These are phyloP conservation scores for Candida tammaniensis DNA, from an alignment of 805 yeast species.

Conservation along the genomic window DNA sequence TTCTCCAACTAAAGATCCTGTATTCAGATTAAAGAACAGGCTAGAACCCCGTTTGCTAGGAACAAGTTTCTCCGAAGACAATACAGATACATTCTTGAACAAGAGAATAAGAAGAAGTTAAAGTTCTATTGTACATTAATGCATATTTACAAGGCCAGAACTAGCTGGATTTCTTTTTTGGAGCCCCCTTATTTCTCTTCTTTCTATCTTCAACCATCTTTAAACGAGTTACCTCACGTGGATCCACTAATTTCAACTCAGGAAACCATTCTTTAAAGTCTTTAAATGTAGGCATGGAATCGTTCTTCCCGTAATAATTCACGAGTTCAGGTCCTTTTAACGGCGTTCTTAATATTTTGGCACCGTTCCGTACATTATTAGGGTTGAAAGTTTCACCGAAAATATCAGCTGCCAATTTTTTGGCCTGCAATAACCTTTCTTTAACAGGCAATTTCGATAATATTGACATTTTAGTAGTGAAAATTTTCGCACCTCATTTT, in stretches of 20 bases:
- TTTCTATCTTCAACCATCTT: slow-evolving; percentile 61
- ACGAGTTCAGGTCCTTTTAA: slow-evolving; percentile 71
- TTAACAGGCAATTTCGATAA: slow-evolving; percentile 39
- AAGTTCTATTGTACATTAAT: background rate
- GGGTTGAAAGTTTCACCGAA: slow-evolving; percentile 76
- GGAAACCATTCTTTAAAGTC: slow-evolving; percentile 56
- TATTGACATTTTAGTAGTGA: slow-evolving; percentile 12
- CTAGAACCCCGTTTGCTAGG: too few species aligned
- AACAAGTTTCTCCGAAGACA: slow-evolving; percentile 8
- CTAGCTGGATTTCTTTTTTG: slow-evolving; percentile 53
- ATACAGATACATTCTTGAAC: slow-evolving; percentile 14
- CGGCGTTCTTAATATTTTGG: slow-evolving; percentile 64
- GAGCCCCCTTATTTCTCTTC: slow-evolving; percentile 89
- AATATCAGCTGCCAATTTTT: slow-evolving; percentile 59
- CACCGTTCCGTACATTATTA: slow-evolving; percentile 61
- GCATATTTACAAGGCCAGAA: slow-evolving; percentile 7
- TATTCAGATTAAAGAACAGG: too few species aligned
- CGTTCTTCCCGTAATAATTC: slow-evolving; percentile 67
- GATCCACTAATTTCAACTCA: slow-evolving; percentile 54
- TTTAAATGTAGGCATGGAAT: slow-evolving; percentile 61
- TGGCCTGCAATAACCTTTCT: slow-evolving; percentile 52
- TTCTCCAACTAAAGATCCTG: too few species aligned
- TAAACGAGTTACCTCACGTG: slow-evolving; percentile 67
- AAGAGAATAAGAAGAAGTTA: slow-evolving; percentile 8
- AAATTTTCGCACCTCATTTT: slow-evolving; percentile 8